Percentiles rank a stretch among this genome's conserved stretches.
These are phyloP conservation scores for Pseudogymnoascus sp. DNA, from an alignment of 2,329 filamentous ascomycete species.

Conservation along the genomic window DNA sequence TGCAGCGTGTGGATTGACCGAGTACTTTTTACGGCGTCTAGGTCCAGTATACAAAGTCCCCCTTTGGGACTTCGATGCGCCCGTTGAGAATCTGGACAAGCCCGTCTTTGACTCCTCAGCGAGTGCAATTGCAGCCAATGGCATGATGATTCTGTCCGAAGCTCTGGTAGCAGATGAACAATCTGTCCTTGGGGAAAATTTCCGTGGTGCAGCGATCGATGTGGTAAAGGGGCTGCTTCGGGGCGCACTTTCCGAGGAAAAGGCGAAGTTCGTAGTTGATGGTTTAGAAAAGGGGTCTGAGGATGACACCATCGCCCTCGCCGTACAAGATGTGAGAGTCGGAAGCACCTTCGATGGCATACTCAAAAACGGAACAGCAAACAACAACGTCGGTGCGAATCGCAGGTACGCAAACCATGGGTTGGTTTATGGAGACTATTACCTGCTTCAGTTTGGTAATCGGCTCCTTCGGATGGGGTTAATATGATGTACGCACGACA, in stretches of 20 bases:
- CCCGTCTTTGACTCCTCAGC: constrained; percentile 32
- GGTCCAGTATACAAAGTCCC: background rate
- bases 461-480: constrained; percentile 18
- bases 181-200: constrained; percentile 8
- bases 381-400: constrained; percentile 14
- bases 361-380: constrained; percentile 17
- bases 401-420: constrained; percentile 16
- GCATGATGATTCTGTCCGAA: constrained; percentile 33
- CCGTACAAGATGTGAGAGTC: background rate
- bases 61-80: constrained; percentile 18
- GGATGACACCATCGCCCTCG: background rate
- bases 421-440: constrained; percentile 20
- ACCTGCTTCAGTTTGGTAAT: constrained; percentile 18
- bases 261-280: constrained; percentile 10
- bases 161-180: constrained; percentile 20
- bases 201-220: constrained; percentile 15
- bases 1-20: constrained; percentile 34
- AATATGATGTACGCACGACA: background rate
- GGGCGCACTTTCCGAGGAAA: constrained; percentile 14
- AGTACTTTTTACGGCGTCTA: constrained; percentile 38
- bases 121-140: constrained; percentile 34
- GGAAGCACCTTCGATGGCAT: constrained; percentile 14
- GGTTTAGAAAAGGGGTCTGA: background rate
- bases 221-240: constrained; percentile 19
- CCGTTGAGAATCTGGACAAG: constrained; percentile 10